A percentile compares a stretch with the other conserved stretches of the same genome.
phyloP scores from a whole-genome alignment of 176 grass and related monocot genomes.

The Tillandsia fasciculata region DNA sequence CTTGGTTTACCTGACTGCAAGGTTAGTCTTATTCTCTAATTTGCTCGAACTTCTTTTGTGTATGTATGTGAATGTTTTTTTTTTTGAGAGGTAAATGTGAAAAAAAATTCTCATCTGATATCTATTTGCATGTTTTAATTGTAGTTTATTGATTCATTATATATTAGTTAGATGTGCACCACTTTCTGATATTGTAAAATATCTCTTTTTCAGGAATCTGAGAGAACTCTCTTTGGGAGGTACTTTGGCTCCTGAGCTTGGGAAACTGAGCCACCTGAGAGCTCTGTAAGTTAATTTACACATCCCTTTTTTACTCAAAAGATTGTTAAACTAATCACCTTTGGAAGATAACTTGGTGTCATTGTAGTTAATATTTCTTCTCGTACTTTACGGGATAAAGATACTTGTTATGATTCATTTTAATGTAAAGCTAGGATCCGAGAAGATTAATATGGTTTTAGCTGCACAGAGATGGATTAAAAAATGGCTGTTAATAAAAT shows the following conservation, averaged over 20 bases:
- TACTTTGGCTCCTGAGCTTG: conserved; percentile 69
- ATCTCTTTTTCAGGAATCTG: conserved; percentile 52
- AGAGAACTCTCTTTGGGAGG: conserved; percentile 65
- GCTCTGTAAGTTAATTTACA: conserved; percentile 59
- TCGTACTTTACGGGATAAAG: neutral
- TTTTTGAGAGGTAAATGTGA: too few species aligned
- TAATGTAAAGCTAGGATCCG: neutral
- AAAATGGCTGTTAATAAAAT: neutral
- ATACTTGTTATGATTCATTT: too few species aligned
- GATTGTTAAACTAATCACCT: too few species aligned
- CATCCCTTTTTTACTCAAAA: too few species aligned
- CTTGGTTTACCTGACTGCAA: too few species aligned
- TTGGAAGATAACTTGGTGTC: neutral
- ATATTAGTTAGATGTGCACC: neutral
- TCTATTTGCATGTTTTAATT: neutral
- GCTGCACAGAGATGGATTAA: neutral
- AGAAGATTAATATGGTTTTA: neutral
- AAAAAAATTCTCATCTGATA: neutral
- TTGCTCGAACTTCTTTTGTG: too few species aligned
- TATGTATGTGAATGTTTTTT: too few species aligned
- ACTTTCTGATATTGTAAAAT: conserved; percentile 11
- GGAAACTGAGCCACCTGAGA: conserved; percentile 56
- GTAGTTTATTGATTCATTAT: conserved; percentile 8
- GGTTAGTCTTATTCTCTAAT: too few species aligned
- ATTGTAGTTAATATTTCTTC: neutral